Evolutionary conservation across 495 filamentous ascomycete species (phyloP).

Genomic region (Lasiosphaeria miniovina): DNA sequence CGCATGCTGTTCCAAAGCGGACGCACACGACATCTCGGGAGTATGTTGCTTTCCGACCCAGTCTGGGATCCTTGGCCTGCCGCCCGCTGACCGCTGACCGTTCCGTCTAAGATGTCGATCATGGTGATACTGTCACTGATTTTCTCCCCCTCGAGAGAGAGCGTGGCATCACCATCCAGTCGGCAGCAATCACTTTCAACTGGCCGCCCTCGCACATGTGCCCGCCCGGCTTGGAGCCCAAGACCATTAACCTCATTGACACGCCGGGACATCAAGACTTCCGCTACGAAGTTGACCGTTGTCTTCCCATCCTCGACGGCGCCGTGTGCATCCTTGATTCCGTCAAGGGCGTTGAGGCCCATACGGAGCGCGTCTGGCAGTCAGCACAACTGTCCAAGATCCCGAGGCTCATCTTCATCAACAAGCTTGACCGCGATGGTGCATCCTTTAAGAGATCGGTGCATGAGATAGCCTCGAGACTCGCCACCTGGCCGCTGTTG

Average conservation of each 20-base stretch:
- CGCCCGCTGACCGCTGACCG: slow-evolving; percentile 13
- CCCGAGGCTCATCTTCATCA: slow-evolving; percentile 83
- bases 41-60: slow-evolving; percentile 40
- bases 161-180: slow-evolving; percentile 96
- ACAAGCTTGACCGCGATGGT: slow-evolving; percentile 94
- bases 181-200: slow-evolving; percentile 90
- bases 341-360: slow-evolving; percentile 95
- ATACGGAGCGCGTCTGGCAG: slow-evolving; percentile 95
- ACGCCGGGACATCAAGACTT: slow-evolving; percentile 98
- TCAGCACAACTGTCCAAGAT: slow-evolving; percentile 84
- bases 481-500: slow-evolving; percentile 82
- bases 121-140: slow-evolving; percentile 96
- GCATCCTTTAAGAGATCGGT: slow-evolving; percentile 86
- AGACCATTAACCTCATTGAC: slow-evolving; percentile 86
- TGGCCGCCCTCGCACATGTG: slow-evolving; percentile 55
- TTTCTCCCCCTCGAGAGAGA: slow-evolving; percentile 93
- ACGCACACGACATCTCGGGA: slow-evolving; percentile 78
- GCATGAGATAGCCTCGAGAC: slow-evolving; percentile 73
- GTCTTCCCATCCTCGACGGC: slow-evolving; percentile 88
- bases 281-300: slow-evolving; percentile 94
- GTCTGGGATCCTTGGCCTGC: too few relatives aligned
- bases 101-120: slow-evolving; percentile 71
- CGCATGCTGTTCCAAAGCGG: slow-evolving; percentile 99
- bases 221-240: slow-evolving; percentile 39
- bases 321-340: slow-evolving; percentile 95